Evolutionary conservation across 2,329 filamentous ascomycete species (phyloP).

Genomic region (Aureobasidium sp.): DNA sequence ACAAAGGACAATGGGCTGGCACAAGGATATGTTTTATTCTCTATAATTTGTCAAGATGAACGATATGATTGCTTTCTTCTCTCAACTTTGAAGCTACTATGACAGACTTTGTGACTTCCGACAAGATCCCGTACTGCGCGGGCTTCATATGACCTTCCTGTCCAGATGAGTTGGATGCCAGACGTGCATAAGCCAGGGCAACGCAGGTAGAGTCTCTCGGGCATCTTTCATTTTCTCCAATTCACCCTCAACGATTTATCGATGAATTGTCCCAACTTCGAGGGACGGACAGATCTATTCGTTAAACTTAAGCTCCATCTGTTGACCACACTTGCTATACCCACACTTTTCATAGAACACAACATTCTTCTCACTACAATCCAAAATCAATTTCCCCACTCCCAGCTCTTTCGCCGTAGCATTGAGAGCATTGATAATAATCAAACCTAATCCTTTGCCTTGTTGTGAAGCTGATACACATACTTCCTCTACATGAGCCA

Average conservation of each 20-base stretch:
- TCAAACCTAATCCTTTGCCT: constrained; percentile 94
- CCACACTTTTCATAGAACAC: constrained; percentile 99
- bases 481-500: constrained; percentile 98
- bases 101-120: too few relatives aligned
- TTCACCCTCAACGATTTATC: too few relatives aligned
- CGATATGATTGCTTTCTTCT: constrained; percentile 6
- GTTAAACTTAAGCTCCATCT: too few relatives aligned
- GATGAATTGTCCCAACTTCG: too few relatives aligned
- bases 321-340: constrained; percentile 89
- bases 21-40: not conserved
- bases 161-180: too few relatives aligned
- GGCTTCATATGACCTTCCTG: too few relatives aligned
- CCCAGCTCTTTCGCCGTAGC: constrained; percentile 87
- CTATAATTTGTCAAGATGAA: not conserved
- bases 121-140: too few relatives aligned
- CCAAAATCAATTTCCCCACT: constrained; percentile 84
- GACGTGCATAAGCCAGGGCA: too few relatives aligned
- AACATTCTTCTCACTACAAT: constrained; percentile 96
- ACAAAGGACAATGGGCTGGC: constrained; percentile 5
- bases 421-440: constrained; percentile 92
- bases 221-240: too few relatives aligned
- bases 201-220: too few relatives aligned
- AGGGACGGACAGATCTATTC: too few relatives aligned
- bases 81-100: not conserved
- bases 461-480: constrained; percentile 96